A percentile compares a stretch with the other conserved stretches of the same genome.
phyloP scores from a whole-genome alignment of 495 filamentous ascomycete species.

The Hypomontagnella submonticulosa region DNA sequence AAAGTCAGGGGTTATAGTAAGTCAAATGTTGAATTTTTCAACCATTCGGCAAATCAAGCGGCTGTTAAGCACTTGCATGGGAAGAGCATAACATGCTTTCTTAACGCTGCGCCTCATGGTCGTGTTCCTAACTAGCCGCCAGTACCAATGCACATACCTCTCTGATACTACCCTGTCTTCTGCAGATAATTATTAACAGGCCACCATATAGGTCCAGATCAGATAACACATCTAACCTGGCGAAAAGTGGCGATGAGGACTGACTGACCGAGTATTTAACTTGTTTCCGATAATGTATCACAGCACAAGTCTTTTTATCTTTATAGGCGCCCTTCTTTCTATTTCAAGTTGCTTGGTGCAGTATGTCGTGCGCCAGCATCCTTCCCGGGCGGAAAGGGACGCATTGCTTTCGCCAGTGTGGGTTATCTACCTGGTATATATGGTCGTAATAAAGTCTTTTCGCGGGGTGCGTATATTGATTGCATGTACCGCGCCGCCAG shows the following conservation, averaged over 20 bases:
- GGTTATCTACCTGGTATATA: conserved; percentile 4
- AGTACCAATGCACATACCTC: conserved; percentile 8
- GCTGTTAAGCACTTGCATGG: conserved; percentile 2
- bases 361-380: conserved; percentile 23
- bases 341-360: conserved; percentile 9
- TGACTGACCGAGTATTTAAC: neutral
- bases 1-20: conserved; percentile 5
- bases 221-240: conserved; percentile 1
- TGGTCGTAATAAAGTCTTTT: conserved; percentile 12
- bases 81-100: conserved; percentile 9
- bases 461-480: conserved; percentile 38
- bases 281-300: conserved; percentile 9
- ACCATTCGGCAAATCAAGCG: conserved; percentile 11
- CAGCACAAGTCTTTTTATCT: conserved; percentile 6
- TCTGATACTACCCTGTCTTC: conserved; percentile 24
- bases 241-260: conserved; percentile 18
- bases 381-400: conserved; percentile 29
- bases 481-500: conserved; percentile 36
- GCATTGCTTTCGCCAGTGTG: conserved; percentile 15
- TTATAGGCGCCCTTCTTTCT: neutral
- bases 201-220: conserved; percentile 20
- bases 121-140: conserved; percentile 24
- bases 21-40: conserved; percentile 1
- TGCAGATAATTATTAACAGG: conserved; percentile 14
- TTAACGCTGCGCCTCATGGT: conserved; percentile 24